These are phyloP conservation scores for Talaromyces stipitatus DNA, from an alignment of 495 filamentous ascomycete genomes.

Conservation along the genomic window DNA sequence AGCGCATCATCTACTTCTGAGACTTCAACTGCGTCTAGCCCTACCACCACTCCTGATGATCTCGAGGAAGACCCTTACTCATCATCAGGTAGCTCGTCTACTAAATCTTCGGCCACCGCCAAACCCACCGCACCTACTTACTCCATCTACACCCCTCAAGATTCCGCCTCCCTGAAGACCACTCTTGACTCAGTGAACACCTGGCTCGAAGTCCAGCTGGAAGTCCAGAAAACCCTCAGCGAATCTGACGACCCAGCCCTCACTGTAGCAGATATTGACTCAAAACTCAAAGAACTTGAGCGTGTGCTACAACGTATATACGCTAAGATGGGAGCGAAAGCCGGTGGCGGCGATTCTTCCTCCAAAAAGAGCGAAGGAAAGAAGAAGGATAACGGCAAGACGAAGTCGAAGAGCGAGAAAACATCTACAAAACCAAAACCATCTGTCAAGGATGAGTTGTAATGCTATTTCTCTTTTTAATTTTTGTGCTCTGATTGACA, in stretches of 20 bases:
- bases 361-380: constrained; percentile 43
- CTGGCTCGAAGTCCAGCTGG: constrained; percentile 66
- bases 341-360: constrained; percentile 13
- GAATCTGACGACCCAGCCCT: constrained; percentile 64
- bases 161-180: constrained; percentile 44
- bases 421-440: constrained; percentile 8
- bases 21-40: constrained; percentile 6
- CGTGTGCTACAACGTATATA: constrained; percentile 66
- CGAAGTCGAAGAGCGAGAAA: constrained; percentile 31
- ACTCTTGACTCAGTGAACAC: constrained; percentile 29
- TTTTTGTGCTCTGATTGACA: not conserved
- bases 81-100: constrained; percentile 19
- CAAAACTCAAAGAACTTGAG: constrained; percentile 50
- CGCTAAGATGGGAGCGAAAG: constrained; percentile 37
- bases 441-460: constrained; percentile 37
- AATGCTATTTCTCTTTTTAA: constrained; percentile 3
- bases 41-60: constrained; percentile 13
- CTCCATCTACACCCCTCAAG: constrained; percentile 37
- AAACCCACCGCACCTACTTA: constrained; percentile 34
- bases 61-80: constrained; percentile 38
- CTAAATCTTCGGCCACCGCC: constrained; percentile 17
- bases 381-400: constrained; percentile 34
- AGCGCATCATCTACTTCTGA: constrained; percentile 14
- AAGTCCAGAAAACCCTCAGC: constrained; percentile 57
- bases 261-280: constrained; percentile 55